Evolutionary conservation across 805 yeast species (phyloP), one percentile per base, ranked within the genome.

Genomic region (Myxozyma kluyveri): DNA sequence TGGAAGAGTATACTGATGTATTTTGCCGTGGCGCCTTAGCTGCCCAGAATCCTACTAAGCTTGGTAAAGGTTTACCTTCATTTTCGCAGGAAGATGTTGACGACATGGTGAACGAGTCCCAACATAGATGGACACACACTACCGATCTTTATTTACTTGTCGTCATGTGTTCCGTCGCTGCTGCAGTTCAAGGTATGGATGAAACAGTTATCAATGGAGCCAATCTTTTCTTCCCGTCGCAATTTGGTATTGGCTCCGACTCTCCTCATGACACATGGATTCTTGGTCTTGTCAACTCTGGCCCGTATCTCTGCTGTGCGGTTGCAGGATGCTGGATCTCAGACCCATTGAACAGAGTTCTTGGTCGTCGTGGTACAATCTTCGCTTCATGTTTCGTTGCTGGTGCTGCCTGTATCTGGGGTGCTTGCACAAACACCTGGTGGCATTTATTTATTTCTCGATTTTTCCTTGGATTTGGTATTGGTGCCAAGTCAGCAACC

Each of bases 121-220:
- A 69, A 4, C 78, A 78, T 41, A 75, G 80, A 24, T 70, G 83
- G 69, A 54, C 63, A 22, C 85, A 72, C 44, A 72, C 72, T 6
- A 47, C 47, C 31, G 52, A 70, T 12, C 65, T 75, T 65, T 72
- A 77, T 63, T 61, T 72, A 67, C 75, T 78, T 19, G 76, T 80
- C 66, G 76, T 82, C 6, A 69, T 81, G 62, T 81, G 84, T 42
- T 82, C 87, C 2, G 71, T 82, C 73, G 81, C 86, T 44, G 80
- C 80, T 17, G 84, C 86, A 3, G 82, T 84, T 3, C 85, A 82
- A 64, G 88, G 88, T 47, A 81, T 81, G 86, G 88, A 83, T 65
- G 86, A 83, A 65, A 77, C 86, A 4, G 87, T 82, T 7, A 71
- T 81, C 52, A 82, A 83, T 57, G 88, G 88, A 33, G 88, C 88